phyloP scores from a whole-genome alignment of 148 eudicot species.

The Fagopyrum homotropicum region DNA sequence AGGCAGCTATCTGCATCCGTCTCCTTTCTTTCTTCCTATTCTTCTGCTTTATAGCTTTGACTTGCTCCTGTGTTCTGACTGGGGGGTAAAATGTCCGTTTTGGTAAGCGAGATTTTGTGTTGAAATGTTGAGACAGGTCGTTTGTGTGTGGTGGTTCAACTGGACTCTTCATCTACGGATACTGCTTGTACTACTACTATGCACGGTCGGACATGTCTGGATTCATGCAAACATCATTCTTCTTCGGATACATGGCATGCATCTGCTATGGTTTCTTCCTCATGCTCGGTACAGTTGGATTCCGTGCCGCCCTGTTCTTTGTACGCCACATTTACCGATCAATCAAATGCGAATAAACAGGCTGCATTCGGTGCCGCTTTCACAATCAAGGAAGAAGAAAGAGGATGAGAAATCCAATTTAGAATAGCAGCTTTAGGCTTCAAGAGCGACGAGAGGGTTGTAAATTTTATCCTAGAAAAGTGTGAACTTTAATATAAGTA shows the following conservation, averaged over 20 bases:
- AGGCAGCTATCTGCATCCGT: neutral
- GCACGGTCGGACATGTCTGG: slow-evolving; percentile 12
- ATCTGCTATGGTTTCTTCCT: slow-evolving; percentile 11
- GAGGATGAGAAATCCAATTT: neutral
- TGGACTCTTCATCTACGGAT: slow-evolving; percentile 12
- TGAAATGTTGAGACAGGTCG: slow-evolving; percentile 8
- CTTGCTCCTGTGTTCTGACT: neutral
- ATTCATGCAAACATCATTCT: slow-evolving; percentile 10
- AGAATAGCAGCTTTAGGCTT: slow-evolving; percentile 4
- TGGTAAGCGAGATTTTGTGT: neutral
- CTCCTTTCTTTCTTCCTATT: neutral
- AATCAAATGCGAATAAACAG: slow-evolving; percentile 10
- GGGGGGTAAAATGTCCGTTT: neutral
- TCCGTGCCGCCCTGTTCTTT: slow-evolving; percentile 13
- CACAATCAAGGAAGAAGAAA: neutral
- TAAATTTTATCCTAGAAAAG: neutral
- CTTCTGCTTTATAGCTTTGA: neutral
- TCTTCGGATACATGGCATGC: slow-evolving; percentile 16
- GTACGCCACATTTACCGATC: slow-evolving; percentile 13
- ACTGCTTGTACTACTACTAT: slow-evolving; percentile 14
- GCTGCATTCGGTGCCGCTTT: neutral
- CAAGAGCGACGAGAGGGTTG: slow-evolving; percentile 3
- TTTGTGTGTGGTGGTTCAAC: slow-evolving; percentile 14
- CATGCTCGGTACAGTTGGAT: slow-evolving; percentile 11
- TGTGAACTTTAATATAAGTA: slow-evolving; percentile 2